Evolutionary conservation across 208 protist species (phyloP), one percentile per base, ranked within the genome.

Genomic region (Leishmania braziliensis): DNA sequence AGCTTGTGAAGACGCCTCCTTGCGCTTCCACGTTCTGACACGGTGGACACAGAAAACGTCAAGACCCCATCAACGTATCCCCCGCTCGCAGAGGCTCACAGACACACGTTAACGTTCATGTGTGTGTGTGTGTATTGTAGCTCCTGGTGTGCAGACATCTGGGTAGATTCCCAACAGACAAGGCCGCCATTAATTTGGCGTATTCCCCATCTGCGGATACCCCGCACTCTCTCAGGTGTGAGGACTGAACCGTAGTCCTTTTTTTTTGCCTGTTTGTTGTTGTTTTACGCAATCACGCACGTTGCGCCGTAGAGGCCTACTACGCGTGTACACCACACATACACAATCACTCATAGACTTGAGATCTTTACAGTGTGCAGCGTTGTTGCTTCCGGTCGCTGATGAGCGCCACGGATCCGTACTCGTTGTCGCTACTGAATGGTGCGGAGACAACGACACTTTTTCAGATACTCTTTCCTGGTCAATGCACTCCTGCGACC

Each of bases 321-420:
- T 6, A 46, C 43, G 43, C 43, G 43, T 46, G 43, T 46, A 65
- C 60, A 43, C 29, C 14, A 33, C 0, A n/a, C n/a, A 63, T 9
- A 10, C 23, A 26, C n/a, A 29, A 10, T 68, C 29, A 20, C 62
- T 14, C 62, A 68, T 68, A 68, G 62, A 43, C 39, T 68, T 39
- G 4, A 20, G 26, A 43, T 14, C 33, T 8, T 14, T 9, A 39
- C 29, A 39, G 39, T 39, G 29, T 14, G 36, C 18, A 9, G 14
- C 20, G 9, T 54, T 63, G 26, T 0, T 16, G 53, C 12, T 65
- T 58, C n/a, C 29, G 18, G 33, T n/a, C 43, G 73, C n/a, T 9
- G 73, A 77, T 65, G 73, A 77, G 53, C 36, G 20, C 14, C 20
- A 60, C 56, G 3, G 73, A 77, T 77, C 73, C 73, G 9, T 77